Conservation (phyloP, 1,139 yeast genomes). For the Taphrina flavorubra region DNA sequence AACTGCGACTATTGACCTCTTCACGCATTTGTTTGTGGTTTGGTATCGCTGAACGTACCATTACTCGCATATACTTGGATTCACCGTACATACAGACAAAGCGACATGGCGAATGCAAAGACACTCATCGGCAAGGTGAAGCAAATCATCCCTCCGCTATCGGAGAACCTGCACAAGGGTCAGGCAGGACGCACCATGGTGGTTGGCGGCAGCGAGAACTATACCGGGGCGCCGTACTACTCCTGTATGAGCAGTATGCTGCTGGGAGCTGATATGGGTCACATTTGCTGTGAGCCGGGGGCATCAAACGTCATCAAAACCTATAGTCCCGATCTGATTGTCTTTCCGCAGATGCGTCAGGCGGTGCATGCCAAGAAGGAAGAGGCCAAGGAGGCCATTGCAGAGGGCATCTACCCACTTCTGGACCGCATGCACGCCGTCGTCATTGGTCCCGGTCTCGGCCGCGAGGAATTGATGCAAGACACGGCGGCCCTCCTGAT, state of each 20-base stretch:
- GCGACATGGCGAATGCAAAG: slow-evolving; percentile 16
- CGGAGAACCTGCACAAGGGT: slow-evolving; percentile 72
- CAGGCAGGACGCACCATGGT: slow-evolving; percentile 89
- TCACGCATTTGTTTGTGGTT: too few relatives aligned
- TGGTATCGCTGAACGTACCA: too few relatives aligned
- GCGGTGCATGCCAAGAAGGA: slow-evolving; percentile 39
- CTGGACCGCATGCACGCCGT: slow-evolving; percentile 76
- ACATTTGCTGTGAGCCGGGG: slow-evolving; percentile 75
- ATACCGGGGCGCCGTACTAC: slow-evolving; percentile 96
- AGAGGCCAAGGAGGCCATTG: slow-evolving; percentile 51
- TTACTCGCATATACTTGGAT: too few relatives aligned
- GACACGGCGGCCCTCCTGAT: slow-evolving; percentile 65
- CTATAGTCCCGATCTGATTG: slow-evolving; percentile 93
- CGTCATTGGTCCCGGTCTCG: slow-evolving; percentile 93
- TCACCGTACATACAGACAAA: not conserved
- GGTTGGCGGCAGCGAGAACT: slow-evolving; percentile 93
- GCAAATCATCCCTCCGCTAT: slow-evolving; percentile 36
- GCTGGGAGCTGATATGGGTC: slow-evolving; percentile 87
- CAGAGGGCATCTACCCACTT: slow-evolving; percentile 63
- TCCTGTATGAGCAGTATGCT: slow-evolving; percentile 55
- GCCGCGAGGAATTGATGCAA: slow-evolving; percentile 75
- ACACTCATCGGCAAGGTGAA: slow-evolving; percentile 28
- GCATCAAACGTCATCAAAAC: slow-evolving; percentile 85
- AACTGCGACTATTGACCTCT: too few relatives aligned
- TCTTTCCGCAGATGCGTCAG: slow-evolving; percentile 79